phyloP scores from a whole-genome alignment of 1,284 basidiomycete genomes.

The Trichosporon asahii region DNA sequence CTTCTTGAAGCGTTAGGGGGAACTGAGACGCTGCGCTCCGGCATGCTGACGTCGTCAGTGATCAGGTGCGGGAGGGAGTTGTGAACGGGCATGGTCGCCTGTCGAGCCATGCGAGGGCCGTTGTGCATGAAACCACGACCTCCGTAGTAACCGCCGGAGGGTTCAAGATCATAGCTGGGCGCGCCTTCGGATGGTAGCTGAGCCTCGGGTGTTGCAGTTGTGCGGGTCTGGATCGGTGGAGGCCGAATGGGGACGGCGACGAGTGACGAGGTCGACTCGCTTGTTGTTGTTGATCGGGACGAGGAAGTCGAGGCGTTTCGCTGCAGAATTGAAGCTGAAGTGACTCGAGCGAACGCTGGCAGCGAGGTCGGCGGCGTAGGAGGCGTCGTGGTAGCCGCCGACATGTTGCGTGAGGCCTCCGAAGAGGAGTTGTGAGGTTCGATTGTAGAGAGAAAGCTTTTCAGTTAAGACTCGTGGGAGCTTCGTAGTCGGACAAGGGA shows the following conservation, averaged over 20 bases:
- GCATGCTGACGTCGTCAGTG: neutral
- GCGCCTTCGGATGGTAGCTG: conserved; percentile 25
- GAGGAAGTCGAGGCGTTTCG: conserved; percentile 46
- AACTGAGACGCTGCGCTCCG: conserved; percentile 11
- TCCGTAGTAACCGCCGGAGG: conserved; percentile 19
- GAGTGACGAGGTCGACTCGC: conserved; percentile 43
- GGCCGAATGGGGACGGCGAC: conserved; percentile 50
- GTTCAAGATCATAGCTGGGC: conserved; percentile 12
- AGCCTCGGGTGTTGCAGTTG: conserved; percentile 40
- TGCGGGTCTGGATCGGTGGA: conserved; percentile 46
- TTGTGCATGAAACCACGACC: conserved; percentile 38
- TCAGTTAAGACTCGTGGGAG: neutral
- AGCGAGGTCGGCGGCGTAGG: conserved; percentile 21
- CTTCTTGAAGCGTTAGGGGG: conserved; percentile 15
- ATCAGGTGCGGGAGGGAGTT: neutral
- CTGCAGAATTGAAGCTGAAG: conserved; percentile 25
- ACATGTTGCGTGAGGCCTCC: neutral
- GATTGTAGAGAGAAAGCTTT: neutral
- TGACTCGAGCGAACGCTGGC: conserved; percentile 22
- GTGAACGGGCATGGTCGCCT: conserved; percentile 10
- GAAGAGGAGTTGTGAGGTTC: neutral
- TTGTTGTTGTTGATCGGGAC: conserved; percentile 40
- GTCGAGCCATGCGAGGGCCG: conserved; percentile 31
- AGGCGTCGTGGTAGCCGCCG: conserved; percentile 14
- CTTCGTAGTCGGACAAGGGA: neutral